These are phyloP conservation scores for Pythium aristosporum DNA, from an alignment of 352 stramenopile genomes.

Conservation along the genomic window DNA sequence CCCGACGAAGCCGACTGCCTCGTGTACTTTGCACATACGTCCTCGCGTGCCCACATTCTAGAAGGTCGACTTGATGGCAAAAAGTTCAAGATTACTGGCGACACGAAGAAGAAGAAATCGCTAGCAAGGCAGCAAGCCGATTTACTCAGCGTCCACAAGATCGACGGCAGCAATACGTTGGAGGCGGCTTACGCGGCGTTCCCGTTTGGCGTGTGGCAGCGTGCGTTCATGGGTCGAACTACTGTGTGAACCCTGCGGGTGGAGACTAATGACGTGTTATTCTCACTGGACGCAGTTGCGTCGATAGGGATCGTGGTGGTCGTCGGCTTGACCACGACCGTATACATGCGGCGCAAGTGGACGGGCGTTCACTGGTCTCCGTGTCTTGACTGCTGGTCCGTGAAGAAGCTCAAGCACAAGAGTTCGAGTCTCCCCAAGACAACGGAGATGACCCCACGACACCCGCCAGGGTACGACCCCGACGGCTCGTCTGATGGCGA, in stretches of 20 bases:
- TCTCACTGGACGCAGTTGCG: constrained; percentile 30
- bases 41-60: constrained; percentile 50
- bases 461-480: neutral
- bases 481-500: constrained; percentile 7
- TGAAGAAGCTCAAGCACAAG: constrained; percentile 14
- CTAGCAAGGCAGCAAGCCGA: constrained; percentile 30
- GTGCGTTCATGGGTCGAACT: constrained; percentile 25
- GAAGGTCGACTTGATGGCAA: constrained; percentile 43
- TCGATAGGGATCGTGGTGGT: constrained; percentile 48
- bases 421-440: constrained; percentile 8
- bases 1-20: constrained; percentile 32
- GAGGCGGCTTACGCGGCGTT: constrained; percentile 40
- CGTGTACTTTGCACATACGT: constrained; percentile 69
- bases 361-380: constrained; percentile 24
- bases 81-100: constrained; percentile 27
- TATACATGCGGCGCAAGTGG: constrained; percentile 57
- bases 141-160: constrained; percentile 23
- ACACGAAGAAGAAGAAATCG: constrained; percentile 29
- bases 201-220: constrained; percentile 52
- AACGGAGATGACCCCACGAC: constrained; percentile 9
- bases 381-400: constrained; percentile 16
- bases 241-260: neutral
- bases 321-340: constrained; percentile 44
- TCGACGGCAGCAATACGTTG: constrained; percentile 24
- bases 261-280: neutral